Percentiles rank a stretch among this genome's conserved stretches.
Evolutionary conservation across 768 basidiomycete genomes (phyloP).

Genomic region (Phlebiopsis flavidoalba): DNA sequence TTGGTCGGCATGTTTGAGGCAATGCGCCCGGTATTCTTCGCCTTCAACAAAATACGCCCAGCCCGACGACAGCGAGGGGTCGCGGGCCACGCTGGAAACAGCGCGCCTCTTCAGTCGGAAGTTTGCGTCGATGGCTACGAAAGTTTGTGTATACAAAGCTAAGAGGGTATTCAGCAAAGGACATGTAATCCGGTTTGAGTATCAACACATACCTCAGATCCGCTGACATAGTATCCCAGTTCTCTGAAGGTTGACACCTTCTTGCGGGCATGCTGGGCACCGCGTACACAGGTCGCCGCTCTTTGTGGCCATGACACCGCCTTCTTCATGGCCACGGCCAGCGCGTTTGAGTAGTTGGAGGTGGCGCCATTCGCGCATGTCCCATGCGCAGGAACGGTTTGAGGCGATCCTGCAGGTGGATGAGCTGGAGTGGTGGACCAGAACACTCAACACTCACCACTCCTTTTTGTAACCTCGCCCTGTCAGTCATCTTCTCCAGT

Average conservation of each 20-base stretch:
- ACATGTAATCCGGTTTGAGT: too few species aligned
- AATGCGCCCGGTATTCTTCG: slow-evolving; percentile 14
- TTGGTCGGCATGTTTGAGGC: slow-evolving; percentile 7
- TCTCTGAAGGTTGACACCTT: slow-evolving; percentile 16
- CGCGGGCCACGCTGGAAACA: slow-evolving; percentile 9
- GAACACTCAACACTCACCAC: not conserved
- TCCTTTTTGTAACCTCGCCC: not conserved
- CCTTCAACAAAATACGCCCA: slow-evolving; percentile 23
- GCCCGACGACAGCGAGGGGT: slow-evolving; percentile 23
- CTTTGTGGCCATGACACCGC: slow-evolving; percentile 6
- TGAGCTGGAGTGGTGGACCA: not conserved
- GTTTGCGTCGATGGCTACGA: slow-evolving; percentile 25
- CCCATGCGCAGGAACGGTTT: slow-evolving; percentile 11
- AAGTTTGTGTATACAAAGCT: slow-evolving; percentile 24
- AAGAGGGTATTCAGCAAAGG: not conserved
- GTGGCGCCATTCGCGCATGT: slow-evolving; percentile 17
- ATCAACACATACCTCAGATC: slow-evolving; percentile 12
- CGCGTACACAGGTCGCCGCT: slow-evolving; percentile 14
- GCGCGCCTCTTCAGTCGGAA: slow-evolving; percentile 22
- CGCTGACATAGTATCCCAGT: slow-evolving; percentile 13
- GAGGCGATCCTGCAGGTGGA: slow-evolving; percentile 12
- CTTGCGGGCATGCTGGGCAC: slow-evolving; percentile 24
- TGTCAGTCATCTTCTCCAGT: slow-evolving; percentile 1
- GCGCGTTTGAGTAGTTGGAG: slow-evolving; percentile 17
- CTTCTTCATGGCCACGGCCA: slow-evolving; percentile 17